Percentiles rank a stretch among this genome's conserved stretches.
Evolutionary conservation across 2,329 filamentous ascomycete species (phyloP).

Genomic region (Colletotrichum tropicicola): DNA sequence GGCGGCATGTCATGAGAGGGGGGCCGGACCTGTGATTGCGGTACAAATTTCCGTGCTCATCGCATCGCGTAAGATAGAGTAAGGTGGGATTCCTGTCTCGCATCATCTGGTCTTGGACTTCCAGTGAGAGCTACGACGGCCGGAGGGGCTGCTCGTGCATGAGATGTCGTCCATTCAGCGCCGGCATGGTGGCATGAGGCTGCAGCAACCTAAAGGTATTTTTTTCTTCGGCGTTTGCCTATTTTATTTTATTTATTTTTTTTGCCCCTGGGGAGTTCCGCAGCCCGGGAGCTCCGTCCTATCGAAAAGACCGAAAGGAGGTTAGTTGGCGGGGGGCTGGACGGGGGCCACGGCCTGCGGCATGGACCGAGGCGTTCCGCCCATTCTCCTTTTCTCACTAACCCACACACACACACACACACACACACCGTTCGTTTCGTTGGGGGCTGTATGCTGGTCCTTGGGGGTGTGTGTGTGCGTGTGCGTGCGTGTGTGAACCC

Average conservation of each 20-base stretch:
- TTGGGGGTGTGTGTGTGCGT: too few species aligned
- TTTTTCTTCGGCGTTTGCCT: too few species aligned
- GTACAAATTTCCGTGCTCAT: too few species aligned
- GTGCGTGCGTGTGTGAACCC: too few species aligned
- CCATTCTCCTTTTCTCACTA: not conserved
- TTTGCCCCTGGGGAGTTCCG: not conserved
- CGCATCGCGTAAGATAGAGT: too few species aligned
- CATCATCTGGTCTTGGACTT: too few species aligned
- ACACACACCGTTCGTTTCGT: not conserved
- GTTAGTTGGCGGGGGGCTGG: not conserved
- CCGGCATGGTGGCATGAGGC: constrained; percentile 12
- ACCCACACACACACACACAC: not conserved
- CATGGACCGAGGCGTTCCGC: constrained; percentile 23
- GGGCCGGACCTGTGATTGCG: too few species aligned
- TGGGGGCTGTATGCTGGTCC: too few species aligned
- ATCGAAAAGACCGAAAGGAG: not conserved
- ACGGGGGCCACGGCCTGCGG: constrained; percentile 22
- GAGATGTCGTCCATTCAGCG: constrained; percentile 17
- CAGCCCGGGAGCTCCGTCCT: not conserved
- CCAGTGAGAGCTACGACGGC: too few species aligned
- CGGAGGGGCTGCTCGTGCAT: not conserved
- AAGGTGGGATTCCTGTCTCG: too few species aligned
- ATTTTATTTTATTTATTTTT: too few species aligned
- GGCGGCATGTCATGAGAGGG: not conserved
- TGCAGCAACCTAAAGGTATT: not conserved